Evolutionary conservation across 2,329 filamentous ascomycete species (phyloP), one percentile per base, ranked within the genome.

Genomic region (Fusarium paranaense): DNA sequence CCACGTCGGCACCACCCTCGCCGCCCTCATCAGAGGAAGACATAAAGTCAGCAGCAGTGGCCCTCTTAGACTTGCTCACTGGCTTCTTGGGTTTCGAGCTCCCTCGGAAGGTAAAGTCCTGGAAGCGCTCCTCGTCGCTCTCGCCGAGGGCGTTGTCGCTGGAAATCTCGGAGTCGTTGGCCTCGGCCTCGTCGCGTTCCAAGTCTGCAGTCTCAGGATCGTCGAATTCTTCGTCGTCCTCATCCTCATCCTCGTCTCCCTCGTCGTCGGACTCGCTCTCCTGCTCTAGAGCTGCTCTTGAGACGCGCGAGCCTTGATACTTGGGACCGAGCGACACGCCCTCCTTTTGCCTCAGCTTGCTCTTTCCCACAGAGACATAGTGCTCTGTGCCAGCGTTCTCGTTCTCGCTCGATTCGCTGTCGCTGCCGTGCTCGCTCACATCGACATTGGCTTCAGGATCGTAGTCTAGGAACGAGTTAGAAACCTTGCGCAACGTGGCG

Each of bases 51-150:
- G 86, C 87, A 38, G 88, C 90, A 45, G 82, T 88, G 9, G 86
- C 84, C 71, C 88, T 82, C 64, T 82, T 85, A 13, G 67, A 35
- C 33, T 58, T 40, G 54, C 33, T 76, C 71, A 80, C 78, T 54
- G 81, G 74, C 18, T 79, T 80, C 62, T 82, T 84, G 6, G 87
- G 85, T 71, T 88, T 89, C 2, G 86, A 87, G 81, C 89, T 92
- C 25, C 89, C 90, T 35, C 88, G 84, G 73, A 92, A 92, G 0
- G 85, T 90, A 80, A 94, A 98, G 1, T 90, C 90, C 74, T 93
- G 91, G 78, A 98, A 95, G 61, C 89, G 89, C 81, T 97, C 95
- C 74, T 94, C 92, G 77, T 98, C 96, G 74, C 94, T 97, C 64
- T 93, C 91, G 4, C 91, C 94, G 79, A 98, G 92, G 0, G 95